phyloP scores from a whole-genome alignment of 2,329 filamentous ascomycete species.

The Penicillium sp. region DNA sequence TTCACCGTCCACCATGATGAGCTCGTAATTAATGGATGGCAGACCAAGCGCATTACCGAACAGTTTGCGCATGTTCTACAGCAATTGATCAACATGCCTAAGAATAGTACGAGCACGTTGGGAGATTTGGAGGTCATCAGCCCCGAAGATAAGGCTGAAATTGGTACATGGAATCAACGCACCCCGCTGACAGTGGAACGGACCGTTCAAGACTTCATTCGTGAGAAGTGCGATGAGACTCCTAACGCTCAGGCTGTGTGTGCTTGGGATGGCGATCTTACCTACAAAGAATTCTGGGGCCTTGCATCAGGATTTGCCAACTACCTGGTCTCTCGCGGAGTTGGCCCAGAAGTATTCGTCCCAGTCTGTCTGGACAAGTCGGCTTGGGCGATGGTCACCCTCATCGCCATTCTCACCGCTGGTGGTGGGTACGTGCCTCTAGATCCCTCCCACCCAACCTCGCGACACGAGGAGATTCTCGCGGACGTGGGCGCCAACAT shows the following conservation, averaged over 20 bases:
- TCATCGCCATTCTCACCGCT: constrained; percentile 34
- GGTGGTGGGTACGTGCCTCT: constrained; percentile 37
- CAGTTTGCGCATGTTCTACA: constrained; percentile 47
- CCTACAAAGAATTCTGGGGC: constrained; percentile 32
- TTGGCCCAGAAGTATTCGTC: constrained; percentile 33
- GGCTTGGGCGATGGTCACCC: constrained; percentile 34
- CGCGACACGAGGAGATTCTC: constrained; percentile 34
- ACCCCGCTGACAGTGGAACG: constrained; percentile 24
- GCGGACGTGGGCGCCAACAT: constrained; percentile 32
- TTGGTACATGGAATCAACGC: constrained; percentile 34
- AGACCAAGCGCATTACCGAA: constrained; percentile 54
- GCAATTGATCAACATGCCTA: constrained; percentile 31
- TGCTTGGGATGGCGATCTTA: constrained; percentile 37
- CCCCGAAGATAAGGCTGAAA: constrained; percentile 32
- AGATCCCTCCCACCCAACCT: constrained; percentile 36
- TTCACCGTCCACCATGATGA: constrained; percentile 66
- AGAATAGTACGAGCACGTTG: constrained; percentile 24
- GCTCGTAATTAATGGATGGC: constrained; percentile 52
- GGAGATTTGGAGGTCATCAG: constrained; percentile 33
- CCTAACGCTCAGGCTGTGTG: constrained; percentile 34
- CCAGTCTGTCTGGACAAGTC: constrained; percentile 38
- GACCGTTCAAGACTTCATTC: constrained; percentile 36
- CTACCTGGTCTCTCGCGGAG: constrained; percentile 32
- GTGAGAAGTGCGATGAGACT: constrained; percentile 22
- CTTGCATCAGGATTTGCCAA: constrained; percentile 31